Base-by-base conservation (phyloP, 2,329 filamentous ascomycete genomes). In the Monilinia aucupariae region DNA sequence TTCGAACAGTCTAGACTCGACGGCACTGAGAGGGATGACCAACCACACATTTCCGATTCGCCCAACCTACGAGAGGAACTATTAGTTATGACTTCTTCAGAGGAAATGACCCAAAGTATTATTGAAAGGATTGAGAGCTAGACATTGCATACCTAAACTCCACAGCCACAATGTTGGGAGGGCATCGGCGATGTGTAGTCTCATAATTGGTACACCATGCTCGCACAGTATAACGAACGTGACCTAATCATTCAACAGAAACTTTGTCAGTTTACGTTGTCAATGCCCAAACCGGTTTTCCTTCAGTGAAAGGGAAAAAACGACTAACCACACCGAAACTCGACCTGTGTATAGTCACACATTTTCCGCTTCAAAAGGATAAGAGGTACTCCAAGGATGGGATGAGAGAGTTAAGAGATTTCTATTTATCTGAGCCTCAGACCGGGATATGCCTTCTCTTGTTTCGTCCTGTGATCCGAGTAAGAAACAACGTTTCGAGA, bases 331-430 rank as follows among this genome's bases (percentile, higher is more conserved):
- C 82, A 85, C 48, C 77, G 76, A 71, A 82, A 85, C 65, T 83
- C 79, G 61, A 85, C 82, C 73, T 84, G 79, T 27, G 79, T 84
- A 68, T 84, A 84, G 71, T 84, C 81, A 72, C 82, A 85, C 82
- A 85, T 85, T 39, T 62, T 47, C 22, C 55, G 17, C 6, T n/a
- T 48, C 34, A 4, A 13, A 15, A 55, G 22, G 22, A n/a, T 30
- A 32, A 41, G 2, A 25, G 15, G 5, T 41, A 10, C 9, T 49
- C 15, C 6, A 22, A 47, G 49, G 25, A n/a, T 15, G 61, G 17
- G 61, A 56, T 56, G 59, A 22, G 32, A 13, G 30, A n/a, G 30
- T 25, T 37, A n/a, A 54, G 22, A 48, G 32, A 45, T 56, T 34
- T 48, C 47, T 47, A 45, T 56, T 34, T 55, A 55, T 47, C 50